Base-by-base conservation (phyloP, 129 eudicot species). In the Sambucus nigra region DNA sequence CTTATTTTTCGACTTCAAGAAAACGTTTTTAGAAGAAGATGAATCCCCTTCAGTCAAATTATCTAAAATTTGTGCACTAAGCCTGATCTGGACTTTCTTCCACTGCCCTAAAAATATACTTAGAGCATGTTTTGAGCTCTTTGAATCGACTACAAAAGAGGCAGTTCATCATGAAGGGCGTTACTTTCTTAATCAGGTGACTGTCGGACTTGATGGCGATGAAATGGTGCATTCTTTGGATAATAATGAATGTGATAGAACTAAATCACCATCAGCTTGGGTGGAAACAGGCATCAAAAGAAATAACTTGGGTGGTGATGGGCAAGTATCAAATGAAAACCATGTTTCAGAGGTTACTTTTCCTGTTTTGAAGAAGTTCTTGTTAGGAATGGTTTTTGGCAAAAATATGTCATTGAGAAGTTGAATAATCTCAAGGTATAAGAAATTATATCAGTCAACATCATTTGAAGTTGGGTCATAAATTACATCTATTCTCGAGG, bases 51-150 rank as follows among this genome's bases (percentile, higher is more conserved):
- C 75, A 40, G 41, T 69, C 44, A 92, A 63, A 63, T 61, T 92
- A 54, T 72, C 81, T 41, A 80, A 77, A 74, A 49, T 68, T n/a
- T 72, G 79, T 67, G 96, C 76, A 7, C 59, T 86, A 46, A 51
- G 82, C 61, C 68, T 80, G 58, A 57, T 92, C 41, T 61, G 77
- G 78, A 75, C 82, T 50, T 70, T 82, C 74, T 86, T 82, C 28
- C 51, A 47, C 63, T 82, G 76, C 60, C 96, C 99, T 44, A 77
- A 65, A 77, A 69, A 77, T 70, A 63, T 71, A 61, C 83, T 92
- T 41, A 71, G 68, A 17, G 80, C 91, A 53, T 86, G 84, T 66
- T 82, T 92, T 80, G 96, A 86, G 55, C 94, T 92, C 49, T 71
- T 80, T 40, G 68, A 60, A 61, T 69, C 80, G 39, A 49, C 59